Percentiles rank a stretch among this genome's conserved stretches.
These are phyloP conservation scores for Pyropia yezoensis DNA, from an alignment of 23 red algal species.

Conservation along the genomic window DNA sequence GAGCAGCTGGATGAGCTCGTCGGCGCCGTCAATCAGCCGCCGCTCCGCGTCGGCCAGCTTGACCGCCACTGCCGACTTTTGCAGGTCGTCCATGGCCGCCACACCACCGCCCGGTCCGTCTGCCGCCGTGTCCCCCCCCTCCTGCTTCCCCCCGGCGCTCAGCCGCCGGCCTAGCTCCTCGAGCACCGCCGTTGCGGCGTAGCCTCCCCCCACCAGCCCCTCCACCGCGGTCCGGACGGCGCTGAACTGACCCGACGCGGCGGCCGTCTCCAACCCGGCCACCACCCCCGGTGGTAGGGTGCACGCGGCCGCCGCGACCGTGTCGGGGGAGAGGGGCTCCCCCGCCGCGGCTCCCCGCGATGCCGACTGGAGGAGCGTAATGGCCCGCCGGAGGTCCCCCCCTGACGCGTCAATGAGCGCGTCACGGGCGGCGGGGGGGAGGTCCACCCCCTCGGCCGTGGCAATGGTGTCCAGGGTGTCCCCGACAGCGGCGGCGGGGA, in stretches of 20 bases:
- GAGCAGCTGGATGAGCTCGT: conserved; percentile 67
- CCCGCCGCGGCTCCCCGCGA: conserved; percentile 18
- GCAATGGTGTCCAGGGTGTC: conserved; percentile 27
- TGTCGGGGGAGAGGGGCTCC: conserved; percentile 25
- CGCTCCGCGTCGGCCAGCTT: conserved; percentile 71
- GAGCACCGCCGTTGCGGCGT: conserved; percentile 52
- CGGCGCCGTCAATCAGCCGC: conserved; percentile 61
- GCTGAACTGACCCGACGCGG: conserved; percentile 7
- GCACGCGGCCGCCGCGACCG: conserved; percentile 57
- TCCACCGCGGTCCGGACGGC: conserved; percentile 20
- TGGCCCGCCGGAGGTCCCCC: conserved; percentile 77
- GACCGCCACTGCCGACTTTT: conserved; percentile 61
- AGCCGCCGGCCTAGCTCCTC: conserved; percentile 30
- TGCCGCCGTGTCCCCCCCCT: background rate
- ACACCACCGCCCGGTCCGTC: background rate
- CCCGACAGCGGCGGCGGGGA: conserved; percentile 35
- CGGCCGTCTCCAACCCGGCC: conserved; percentile 31
- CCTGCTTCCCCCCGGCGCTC: background rate
- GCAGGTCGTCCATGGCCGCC: conserved; percentile 47
- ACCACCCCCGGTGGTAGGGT: conserved; percentile 51
- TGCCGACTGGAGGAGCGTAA: conserved; percentile 74
- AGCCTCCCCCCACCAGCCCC: conserved; percentile 54
- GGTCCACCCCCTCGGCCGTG: conserved; percentile 24
- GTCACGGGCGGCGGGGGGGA: conserved; percentile 21
- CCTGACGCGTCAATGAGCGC: conserved; percentile 28